Evolutionary conservation across 768 basidiomycete species (phyloP), one percentile per base, ranked within the genome.

Genomic region (Lactifluus volemus): DNA sequence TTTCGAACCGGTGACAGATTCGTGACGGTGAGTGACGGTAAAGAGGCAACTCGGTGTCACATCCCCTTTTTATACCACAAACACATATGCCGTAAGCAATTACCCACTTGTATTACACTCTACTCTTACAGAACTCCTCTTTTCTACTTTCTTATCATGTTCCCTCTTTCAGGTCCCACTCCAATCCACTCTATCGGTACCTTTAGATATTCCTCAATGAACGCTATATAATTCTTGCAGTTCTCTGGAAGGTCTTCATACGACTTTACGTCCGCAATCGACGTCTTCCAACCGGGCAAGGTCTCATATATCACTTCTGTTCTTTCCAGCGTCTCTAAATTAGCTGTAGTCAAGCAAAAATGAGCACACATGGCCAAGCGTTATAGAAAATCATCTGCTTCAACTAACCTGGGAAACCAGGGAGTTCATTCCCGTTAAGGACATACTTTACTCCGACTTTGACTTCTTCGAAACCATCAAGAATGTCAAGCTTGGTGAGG

Each of bases 401-500:
- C 82, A 61, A 56, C 60, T 41, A 49, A 92, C 92, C 92, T 53
- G 95, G 95, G 79, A 98, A 96, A 8, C 92, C 88, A 21, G 76
- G 68, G 15, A 98, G 78, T 68, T 88, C 84, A 68, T 88, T 79
- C 30, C 86, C 95, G 53, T 92, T 84, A 19, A 92, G 65, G 6
- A 77, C 68, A 74, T 99, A 98, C 69, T 82, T 84, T 58, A 90
- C 81, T 3, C 80, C 96, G 21, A 99, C 79, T 73, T 94, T 89
- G 77, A 99, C 89, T 75, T 95, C 90, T 0, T 80, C 71, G 21
- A 99, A 78, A 30, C 78, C 76, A 68, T 98, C 95, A 52, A 99
- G 80, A 15, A 99, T 78, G 68, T 99, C 97, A 50, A 99, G 84
- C 72, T 99, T 99, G 52, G 97, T 99, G 66, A 99, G 80, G 74